Evolutionary conservation across 768 basidiomycete species (phyloP).

Genomic region (Terana coerulea): DNA sequence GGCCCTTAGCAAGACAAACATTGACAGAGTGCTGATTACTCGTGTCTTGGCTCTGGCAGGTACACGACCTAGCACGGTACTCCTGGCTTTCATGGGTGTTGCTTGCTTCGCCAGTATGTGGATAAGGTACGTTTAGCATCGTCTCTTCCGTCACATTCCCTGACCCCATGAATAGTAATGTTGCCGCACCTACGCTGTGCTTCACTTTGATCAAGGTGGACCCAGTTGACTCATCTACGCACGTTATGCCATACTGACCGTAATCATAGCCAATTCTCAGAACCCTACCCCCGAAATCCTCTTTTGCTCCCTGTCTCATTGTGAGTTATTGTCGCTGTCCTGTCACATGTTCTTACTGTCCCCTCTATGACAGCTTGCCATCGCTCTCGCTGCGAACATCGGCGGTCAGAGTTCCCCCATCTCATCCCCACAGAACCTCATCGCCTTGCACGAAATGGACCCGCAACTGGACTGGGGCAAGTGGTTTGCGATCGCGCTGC

Average conservation of each 20-base stretch:
- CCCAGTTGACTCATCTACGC: background rate
- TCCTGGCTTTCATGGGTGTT: slow-evolving; percentile 93
- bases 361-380: slow-evolving; percentile 76
- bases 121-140: slow-evolving; percentile 64
- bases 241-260: slow-evolving; percentile 11
- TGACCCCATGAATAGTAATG: slow-evolving; percentile 60
- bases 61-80: slow-evolving; percentile 76
- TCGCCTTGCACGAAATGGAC: slow-evolving; percentile 86
- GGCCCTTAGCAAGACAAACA: slow-evolving; percentile 91
- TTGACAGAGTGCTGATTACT: slow-evolving; percentile 89
- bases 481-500: slow-evolving; percentile 94
- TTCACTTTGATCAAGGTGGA: slow-evolving; percentile 91
- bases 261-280: slow-evolving; percentile 80
- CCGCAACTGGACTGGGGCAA: slow-evolving; percentile 80
- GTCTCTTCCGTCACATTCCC: background rate
- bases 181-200: slow-evolving; percentile 95
- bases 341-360: background rate
- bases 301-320: slow-evolving; percentile 89
- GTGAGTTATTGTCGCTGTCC: slow-evolving; percentile 44
- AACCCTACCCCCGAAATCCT: slow-evolving; percentile 80
- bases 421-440: slow-evolving; percentile 96
- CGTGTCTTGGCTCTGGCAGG: slow-evolving; percentile 89
- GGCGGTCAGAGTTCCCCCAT: slow-evolving; percentile 97
- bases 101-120: slow-evolving; percentile 99
- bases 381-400: slow-evolving; percentile 97